Conservation (phyloP, 2,329 filamentous ascomycete genomes). For the Ophiosphaerella korrae region DNA sequence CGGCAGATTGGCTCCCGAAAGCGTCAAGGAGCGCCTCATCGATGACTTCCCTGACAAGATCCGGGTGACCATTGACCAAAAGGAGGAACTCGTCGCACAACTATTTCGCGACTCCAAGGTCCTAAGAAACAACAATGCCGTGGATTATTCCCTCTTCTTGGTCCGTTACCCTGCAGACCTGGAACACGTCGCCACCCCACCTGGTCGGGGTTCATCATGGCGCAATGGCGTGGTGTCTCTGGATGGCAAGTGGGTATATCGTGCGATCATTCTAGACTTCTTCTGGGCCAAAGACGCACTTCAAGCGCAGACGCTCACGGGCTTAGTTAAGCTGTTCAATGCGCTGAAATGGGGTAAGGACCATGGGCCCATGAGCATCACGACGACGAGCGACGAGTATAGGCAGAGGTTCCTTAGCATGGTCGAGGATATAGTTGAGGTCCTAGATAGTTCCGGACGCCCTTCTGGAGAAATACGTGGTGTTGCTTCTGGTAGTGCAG, state of each 20-base stretch:
- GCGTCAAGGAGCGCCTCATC: constrained; percentile 68
- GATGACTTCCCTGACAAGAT: constrained; percentile 72
- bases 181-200: constrained; percentile 41
- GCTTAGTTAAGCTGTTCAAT: constrained; percentile 68
- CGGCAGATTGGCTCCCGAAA: constrained; percentile 66
- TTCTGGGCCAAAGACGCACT: constrained; percentile 78
- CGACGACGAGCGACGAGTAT: constrained; percentile 71
- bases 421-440: constrained; percentile 50
- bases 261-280: constrained; percentile 72
- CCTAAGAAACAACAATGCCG: constrained; percentile 66
- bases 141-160: constrained; percentile 78
- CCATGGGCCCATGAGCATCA: constrained; percentile 76
- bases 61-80: constrained; percentile 60
- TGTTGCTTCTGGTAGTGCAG: constrained; percentile 11
- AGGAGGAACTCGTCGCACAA: constrained; percentile 60
- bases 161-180: constrained; percentile 59
- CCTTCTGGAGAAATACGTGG: constrained; percentile 37
- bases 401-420: constrained; percentile 61
- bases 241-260: constrained; percentile 70
- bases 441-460: constrained; percentile 38
- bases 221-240: constrained; percentile 64
- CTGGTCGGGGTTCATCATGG: constrained; percentile 56
- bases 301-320: constrained; percentile 69
- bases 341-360: constrained; percentile 56
- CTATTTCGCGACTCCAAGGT: constrained; percentile 68